Evolutionary conservation across 78 protist species (phyloP).

Genomic region (Isochrysis galbana): DNA sequence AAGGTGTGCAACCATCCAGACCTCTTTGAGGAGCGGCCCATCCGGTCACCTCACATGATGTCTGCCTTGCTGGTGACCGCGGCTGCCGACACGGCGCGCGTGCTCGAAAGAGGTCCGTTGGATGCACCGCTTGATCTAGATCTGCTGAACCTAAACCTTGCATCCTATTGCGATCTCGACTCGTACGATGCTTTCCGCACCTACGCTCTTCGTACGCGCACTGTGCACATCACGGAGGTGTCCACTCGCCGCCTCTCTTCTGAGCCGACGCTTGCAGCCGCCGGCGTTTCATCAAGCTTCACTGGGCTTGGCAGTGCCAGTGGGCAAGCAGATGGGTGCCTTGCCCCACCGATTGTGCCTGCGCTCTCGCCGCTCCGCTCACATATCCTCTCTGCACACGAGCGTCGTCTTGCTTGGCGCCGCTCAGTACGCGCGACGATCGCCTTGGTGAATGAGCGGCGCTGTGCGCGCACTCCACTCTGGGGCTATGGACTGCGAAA

Average conservation of each 20-base stretch:
- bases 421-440: background rate
- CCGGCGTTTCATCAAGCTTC: background rate
- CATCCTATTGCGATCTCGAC: background rate
- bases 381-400: background rate
- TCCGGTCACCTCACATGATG: slow-evolving; percentile 65
- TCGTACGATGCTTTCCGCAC: background rate
- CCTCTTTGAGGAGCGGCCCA: slow-evolving; percentile 80
- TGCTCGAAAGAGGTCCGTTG: background rate
- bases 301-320: background rate
- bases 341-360: background rate
- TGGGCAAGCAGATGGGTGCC: background rate
- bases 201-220: background rate
- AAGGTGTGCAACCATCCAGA: slow-evolving; percentile 95
- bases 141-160: slow-evolving; percentile 12
- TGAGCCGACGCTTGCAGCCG: background rate
- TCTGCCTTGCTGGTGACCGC: background rate
- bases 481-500: background rate
- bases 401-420: slow-evolving; percentile 26
- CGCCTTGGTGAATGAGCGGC: background rate
- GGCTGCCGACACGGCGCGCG: background rate
- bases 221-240: background rate
- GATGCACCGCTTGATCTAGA: background rate
- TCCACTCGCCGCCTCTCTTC: background rate
- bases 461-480: slow-evolving; percentile 28
- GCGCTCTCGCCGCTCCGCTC: background rate